A percentile compares a stretch with the other conserved stretches of the same genome.
These are phyloP conservation scores for Neltuma alba DNA, from an alignment of 306 rosid genomes.

Conservation along the genomic window DNA sequence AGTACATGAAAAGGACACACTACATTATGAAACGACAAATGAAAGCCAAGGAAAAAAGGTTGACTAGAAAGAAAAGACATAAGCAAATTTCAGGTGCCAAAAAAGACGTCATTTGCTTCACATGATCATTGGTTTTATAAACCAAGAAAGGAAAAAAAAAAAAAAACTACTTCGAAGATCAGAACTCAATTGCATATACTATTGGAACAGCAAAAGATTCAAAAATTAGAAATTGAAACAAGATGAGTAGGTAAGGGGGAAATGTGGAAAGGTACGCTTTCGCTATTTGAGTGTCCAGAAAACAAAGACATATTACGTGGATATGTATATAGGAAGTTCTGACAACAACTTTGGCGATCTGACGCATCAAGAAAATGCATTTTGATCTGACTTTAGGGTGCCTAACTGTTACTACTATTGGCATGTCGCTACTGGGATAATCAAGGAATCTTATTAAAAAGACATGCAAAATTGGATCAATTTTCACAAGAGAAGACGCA, in stretches of 20 bases:
- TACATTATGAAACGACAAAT: background rate
- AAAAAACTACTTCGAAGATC: background rate
- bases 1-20: background rate
- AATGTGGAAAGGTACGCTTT: background rate
- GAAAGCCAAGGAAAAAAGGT: background rate
- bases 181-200: background rate
- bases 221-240: background rate
- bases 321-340: slow-evolving; percentile 7
- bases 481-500: background rate
- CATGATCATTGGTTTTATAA: too few relatives aligned
- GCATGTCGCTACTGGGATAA: background rate
- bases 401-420: background rate
- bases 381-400: background rate
- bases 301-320: background rate
- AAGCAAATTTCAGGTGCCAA: background rate
- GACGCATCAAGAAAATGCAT: background rate
- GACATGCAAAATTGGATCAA: background rate
- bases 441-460: slow-evolving; percentile 9
- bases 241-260: background rate
- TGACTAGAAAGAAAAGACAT: background rate
- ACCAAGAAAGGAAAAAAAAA: too few relatives aligned
- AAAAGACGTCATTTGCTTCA: background rate
- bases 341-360: background rate
- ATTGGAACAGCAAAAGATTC: background rate
- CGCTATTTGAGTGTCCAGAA: background rate